phyloP scores from a whole-genome alignment of 2,329 filamentous ascomycete species.

The Aphanocladium album region DNA sequence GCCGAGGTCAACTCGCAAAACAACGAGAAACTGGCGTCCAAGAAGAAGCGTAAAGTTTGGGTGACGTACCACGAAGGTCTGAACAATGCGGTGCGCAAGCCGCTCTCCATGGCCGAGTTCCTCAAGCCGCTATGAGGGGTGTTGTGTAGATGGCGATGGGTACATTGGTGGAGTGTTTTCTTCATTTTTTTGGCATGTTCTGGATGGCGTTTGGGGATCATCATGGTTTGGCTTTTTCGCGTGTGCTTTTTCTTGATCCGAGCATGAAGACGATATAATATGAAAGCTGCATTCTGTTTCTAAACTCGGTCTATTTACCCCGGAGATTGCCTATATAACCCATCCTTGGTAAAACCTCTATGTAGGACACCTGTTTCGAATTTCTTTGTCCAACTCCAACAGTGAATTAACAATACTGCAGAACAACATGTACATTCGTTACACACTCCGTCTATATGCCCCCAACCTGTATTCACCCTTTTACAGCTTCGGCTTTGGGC shows the following conservation, averaged over 20 bases:
- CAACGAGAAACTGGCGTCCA: constrained; percentile 27
- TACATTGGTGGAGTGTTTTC: not conserved
- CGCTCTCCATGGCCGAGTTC: constrained; percentile 75
- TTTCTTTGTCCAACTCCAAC: not conserved
- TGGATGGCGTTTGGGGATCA: not conserved
- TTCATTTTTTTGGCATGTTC: not conserved
- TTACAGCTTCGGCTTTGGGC: constrained; percentile 49
- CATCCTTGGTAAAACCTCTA: not conserved
- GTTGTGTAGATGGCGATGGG: not conserved
- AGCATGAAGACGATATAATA: not conserved
- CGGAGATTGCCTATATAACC: not conserved
- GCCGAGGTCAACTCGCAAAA: constrained; percentile 38
- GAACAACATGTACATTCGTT: not conserved
- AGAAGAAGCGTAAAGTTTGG: constrained; percentile 64
- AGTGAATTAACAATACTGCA: not conserved
- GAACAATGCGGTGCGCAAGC: constrained; percentile 88
- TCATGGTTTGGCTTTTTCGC: not conserved
- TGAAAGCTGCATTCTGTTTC: not conserved
- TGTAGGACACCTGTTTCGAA: not conserved
- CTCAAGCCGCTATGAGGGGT: constrained; percentile 55
- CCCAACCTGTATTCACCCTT: not conserved
- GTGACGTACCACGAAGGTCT: constrained; percentile 85
- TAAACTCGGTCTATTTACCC: not conserved
- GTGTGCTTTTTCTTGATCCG: not conserved
- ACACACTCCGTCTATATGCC: not conserved